Percentiles rank a stretch among this genome's conserved stretches.
phyloP scores from a whole-genome alignment of 2,329 filamentous ascomycete species.

The Ceratocystis huliohia region DNA sequence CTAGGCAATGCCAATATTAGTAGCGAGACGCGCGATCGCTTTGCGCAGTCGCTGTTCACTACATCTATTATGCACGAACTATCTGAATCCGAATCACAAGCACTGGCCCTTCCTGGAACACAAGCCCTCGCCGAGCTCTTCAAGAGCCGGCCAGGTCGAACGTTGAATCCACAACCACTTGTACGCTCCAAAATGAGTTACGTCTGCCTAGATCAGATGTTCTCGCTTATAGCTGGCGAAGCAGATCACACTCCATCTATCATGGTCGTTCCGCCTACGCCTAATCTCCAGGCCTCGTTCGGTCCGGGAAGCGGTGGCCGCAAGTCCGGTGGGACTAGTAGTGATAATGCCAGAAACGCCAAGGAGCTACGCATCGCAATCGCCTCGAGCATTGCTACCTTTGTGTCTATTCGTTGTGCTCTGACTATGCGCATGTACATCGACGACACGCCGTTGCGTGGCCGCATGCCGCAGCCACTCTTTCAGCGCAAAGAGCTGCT shows the following conservation, averaged over 20 bases:
- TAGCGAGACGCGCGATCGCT: conserved; percentile 54
- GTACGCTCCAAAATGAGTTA: conserved; percentile 63
- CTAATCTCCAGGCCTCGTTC: conserved; percentile 26
- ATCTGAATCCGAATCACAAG: conserved; percentile 36
- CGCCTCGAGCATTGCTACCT: conserved; percentile 63
- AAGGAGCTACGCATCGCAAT: conserved; percentile 42
- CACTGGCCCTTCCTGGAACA: conserved; percentile 23
- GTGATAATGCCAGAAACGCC: not conserved
- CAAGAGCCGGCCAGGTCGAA: conserved; percentile 55
- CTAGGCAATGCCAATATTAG: conserved; percentile 55
- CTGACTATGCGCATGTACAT: conserved; percentile 74
- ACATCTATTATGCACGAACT: conserved; percentile 64
- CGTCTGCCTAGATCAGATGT: conserved; percentile 66
- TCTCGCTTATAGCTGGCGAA: conserved; percentile 49
- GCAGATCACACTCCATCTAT: conserved; percentile 31
- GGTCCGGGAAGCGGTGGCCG: conserved; percentile 15
- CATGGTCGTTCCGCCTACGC: conserved; percentile 35
- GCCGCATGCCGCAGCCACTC: conserved; percentile 76
- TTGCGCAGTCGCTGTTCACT: conserved; percentile 63
- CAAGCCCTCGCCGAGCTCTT: conserved; percentile 39
- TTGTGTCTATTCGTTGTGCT: conserved; percentile 68
- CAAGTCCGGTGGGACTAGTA: conserved; percentile 23
- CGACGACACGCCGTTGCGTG: conserved; percentile 79
- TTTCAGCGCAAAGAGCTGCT: conserved; percentile 67
- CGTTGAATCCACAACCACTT: conserved; percentile 52